Base-by-base conservation (phyloP, 2,329 filamentous ascomycete species). In the Ceratocystis diversiconidia region DNA sequence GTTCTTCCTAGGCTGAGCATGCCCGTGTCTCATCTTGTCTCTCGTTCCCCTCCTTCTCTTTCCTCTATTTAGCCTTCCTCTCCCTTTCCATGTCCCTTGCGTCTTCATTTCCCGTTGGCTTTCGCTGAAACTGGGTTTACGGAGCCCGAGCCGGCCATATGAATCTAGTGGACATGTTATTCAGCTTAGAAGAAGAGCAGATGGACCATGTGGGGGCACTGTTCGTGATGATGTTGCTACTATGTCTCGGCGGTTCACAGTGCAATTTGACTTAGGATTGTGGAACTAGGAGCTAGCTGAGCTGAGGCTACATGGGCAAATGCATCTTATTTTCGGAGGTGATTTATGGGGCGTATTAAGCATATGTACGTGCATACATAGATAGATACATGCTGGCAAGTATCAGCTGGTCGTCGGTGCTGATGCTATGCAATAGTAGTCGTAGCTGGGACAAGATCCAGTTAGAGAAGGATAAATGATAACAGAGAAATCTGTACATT, bases 171-270 rank as follows among this genome's bases (percentile, higher is more conserved):
- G 36, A 41, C 36, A 41, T 36, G 17, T 7, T 32, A 1, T 59
- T 59, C 12, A 59, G 30, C 15, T 36, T 59, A 19, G 17, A 15
- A 15, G 15, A 15, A 25, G 15, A 32, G 25, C 48, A 28, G 55
- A 28, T 32, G 55, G 6, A 59, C 2, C 3, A 10, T 59, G 55
- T 32, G 28, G 55, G 55, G 17, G 7, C 6, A 32, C 17, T 59
- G 55, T 17, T n/a, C 3, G 22, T 10, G 19, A 48, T 19, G 28
- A 36, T 30, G 17, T 32, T 36, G 28, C 17, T 59, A 36, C 30
- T 32, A 32, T 59, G 55, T 59, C 55, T 59, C 25, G 55, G 55
- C n/a, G 55, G 55, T n/a, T n/a, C 30, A 19, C 25, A 59, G n/a
- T n/a, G 28, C 10, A 59, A 2, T 6, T 59, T 59, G 55, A 59